Base-by-base conservation (phyloP, 2,329 filamentous ascomycete species). In the Xylaria polymorpha region DNA sequence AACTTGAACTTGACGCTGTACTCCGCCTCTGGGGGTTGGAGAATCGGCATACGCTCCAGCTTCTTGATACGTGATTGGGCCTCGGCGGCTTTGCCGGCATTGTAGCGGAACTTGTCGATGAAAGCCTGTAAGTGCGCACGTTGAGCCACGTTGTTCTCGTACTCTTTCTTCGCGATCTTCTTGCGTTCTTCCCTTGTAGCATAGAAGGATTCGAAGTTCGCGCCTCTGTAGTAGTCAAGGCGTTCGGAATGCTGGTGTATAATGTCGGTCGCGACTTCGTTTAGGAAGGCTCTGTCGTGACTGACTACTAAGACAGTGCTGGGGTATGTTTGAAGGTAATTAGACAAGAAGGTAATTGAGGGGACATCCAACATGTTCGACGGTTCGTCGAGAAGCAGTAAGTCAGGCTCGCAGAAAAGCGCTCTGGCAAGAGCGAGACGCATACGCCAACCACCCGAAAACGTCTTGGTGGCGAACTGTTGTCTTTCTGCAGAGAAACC, bases 341-440 rank as follows among this genome's bases (percentile, higher is more conserved):
- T 95, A 57, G 95, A 92, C 80, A 99, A 88, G 88, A 98, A 99
- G 66, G 96, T 97, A 79, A 99, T 98, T 29, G 96, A 98, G n/a
- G 96, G 96, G 67, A 99, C 96, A 83, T 98, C 96, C 93, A 99
- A 94, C 95, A 98, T 98, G 90, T 98, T 98, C 65, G 95, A 98
- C 83, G 96, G 96, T 90, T 99, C 96, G 85, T 99, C 96, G 75
- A 99, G 94, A 80, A 99, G 87, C 68, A 99, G 84, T 61, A 99
- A 85, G 82, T 99, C 96, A 51, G 96, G 96, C 80, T 99, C 96
- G 84, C 96, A 99, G 85, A 99, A 99, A 43, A 99, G 88, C 15
- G 96, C 96, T 87, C 96, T 87, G 14, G 96, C 96, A 71, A 99
- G 87, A 15, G 96, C 96, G 77, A 99, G 84, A 85, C 96, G 92